These are phyloP conservation scores for Neurospora tetrasperma DNA, from an alignment of 495 filamentous ascomycete genomes.

Conservation along the genomic window DNA sequence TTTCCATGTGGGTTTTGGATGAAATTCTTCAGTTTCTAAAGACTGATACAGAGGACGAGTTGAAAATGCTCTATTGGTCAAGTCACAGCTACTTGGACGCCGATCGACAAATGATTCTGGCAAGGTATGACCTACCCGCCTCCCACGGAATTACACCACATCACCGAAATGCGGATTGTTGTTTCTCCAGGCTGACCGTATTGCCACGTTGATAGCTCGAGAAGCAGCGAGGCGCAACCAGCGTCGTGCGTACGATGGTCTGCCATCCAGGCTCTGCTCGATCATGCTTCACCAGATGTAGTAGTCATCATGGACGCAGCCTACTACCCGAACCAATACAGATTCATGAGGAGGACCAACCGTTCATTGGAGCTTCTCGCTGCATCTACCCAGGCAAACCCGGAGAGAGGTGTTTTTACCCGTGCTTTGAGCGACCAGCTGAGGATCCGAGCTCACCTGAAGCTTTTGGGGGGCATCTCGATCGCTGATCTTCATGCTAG, in stretches of 20 bases:
- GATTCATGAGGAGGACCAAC: neutral
- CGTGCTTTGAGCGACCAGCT: constrained; percentile 33
- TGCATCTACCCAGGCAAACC: constrained; percentile 35
- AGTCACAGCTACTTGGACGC: constrained; percentile 37
- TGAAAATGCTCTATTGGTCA: constrained; percentile 40
- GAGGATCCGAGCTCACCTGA: constrained; percentile 28
- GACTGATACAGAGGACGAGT: constrained; percentile 16
- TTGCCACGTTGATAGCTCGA: constrained; percentile 23
- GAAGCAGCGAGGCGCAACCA: constrained; percentile 22
- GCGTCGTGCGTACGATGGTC: constrained; percentile 35
- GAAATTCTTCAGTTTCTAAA: constrained; percentile 26
- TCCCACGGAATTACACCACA: neutral
- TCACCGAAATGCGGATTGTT: neutral
- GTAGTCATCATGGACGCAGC: constrained; percentile 43
- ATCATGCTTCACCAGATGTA: constrained; percentile 33
- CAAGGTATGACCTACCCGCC: constrained; percentile 25
- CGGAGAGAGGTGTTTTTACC: constrained; percentile 35
- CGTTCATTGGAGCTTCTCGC: constrained; percentile 36
- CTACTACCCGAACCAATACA: constrained; percentile 29
- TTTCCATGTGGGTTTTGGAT: constrained; percentile 31
- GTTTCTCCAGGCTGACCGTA: constrained; percentile 3
- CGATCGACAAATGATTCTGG: constrained; percentile 37
- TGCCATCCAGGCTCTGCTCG: constrained; percentile 36
- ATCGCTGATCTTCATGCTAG: constrained; percentile 39
- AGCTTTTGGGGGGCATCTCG: constrained; percentile 26